These are phyloP conservation scores for Conticribra guillardii DNA, from an alignment of 108 stramenopile genomes.

Conservation along the genomic window DNA sequence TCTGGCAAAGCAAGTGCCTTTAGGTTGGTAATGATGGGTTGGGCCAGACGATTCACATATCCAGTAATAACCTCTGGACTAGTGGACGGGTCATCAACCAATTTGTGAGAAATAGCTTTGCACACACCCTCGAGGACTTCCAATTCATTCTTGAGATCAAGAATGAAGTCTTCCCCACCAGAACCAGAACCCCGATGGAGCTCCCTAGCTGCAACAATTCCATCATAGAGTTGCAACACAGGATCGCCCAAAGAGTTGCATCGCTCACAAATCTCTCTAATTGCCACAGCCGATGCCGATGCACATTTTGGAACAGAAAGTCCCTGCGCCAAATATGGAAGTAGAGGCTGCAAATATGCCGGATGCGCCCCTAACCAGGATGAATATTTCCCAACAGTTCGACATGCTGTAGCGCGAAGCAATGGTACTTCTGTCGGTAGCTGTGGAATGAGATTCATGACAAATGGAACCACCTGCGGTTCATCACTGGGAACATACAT, in stretches of 20 bases:
- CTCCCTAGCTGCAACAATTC: constrained; percentile 61
- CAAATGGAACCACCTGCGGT: constrained; percentile 66
- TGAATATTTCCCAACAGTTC: constrained; percentile 86
- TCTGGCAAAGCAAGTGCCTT: constrained; percentile 52
- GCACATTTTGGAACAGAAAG: constrained; percentile 74
- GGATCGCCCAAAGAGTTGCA: constrained; percentile 80
- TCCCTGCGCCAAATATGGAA: constrained; percentile 86
- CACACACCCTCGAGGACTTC: constrained; percentile 92
- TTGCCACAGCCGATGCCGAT: constrained; percentile 82
- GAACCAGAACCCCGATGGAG: constrained; percentile 15
- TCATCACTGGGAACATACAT: constrained; percentile 85
- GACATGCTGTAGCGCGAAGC: constrained; percentile 77
- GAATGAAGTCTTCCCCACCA: constrained; percentile 43
- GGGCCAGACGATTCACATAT: constrained; percentile 68
- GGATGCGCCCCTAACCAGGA: constrained; percentile 82
- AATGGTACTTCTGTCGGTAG: constrained; percentile 67
- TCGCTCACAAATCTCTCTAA: constrained; percentile 82
- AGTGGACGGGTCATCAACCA: constrained; percentile 43
- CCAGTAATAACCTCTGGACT: constrained; percentile 30
- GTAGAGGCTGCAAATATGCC: constrained; percentile 67
- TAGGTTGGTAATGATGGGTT: constrained; percentile 79
- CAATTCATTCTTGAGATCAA: constrained; percentile 87
- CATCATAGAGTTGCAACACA: constrained; percentile 81
- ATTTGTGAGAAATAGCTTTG: constrained; percentile 68
- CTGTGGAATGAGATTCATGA: constrained; percentile 74